A percentile compares a stretch with the other conserved stretches of the same genome.
phyloP scores from a whole-genome alignment of 768 basidiomycete genomes.

The Xanthoconium purpureum region DNA sequence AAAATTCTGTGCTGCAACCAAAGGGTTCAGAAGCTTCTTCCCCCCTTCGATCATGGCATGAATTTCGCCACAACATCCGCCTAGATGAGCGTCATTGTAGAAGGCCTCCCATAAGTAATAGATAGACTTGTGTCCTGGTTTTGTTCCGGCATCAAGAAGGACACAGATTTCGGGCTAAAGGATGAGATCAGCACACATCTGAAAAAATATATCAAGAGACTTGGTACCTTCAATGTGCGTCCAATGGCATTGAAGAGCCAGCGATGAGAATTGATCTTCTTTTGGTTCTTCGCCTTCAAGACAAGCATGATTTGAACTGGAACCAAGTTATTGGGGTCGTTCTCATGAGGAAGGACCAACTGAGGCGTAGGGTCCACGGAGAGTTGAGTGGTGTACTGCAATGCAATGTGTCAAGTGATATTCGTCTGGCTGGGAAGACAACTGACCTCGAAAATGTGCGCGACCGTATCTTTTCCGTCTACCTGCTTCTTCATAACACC shows the following conservation, averaged over 20 bases:
- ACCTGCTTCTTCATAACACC: slow-evolving; percentile 93
- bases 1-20: slow-evolving; percentile 94
- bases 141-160: slow-evolving; percentile 92
- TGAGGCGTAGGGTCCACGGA: slow-evolving; percentile 90
- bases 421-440: slow-evolving; percentile 1
- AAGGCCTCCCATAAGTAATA: slow-evolving; percentile 95
- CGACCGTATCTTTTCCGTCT: slow-evolving; percentile 84
- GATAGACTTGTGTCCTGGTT: slow-evolving; percentile 93
- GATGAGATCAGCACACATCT: not conserved
- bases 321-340: slow-evolving; percentile 89
- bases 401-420: slow-evolving; percentile 3
- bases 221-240: slow-evolving; percentile 61
- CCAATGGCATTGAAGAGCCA: slow-evolving; percentile 97
- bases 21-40: slow-evolving; percentile 84
- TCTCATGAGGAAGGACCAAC: slow-evolving; percentile 84
- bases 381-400: slow-evolving; percentile 92
- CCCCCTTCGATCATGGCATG: slow-evolving; percentile 96
- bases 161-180: slow-evolving; percentile 86
- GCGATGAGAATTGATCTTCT: slow-evolving; percentile 94
- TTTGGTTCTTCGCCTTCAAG: slow-evolving; percentile 91
- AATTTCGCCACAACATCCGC: slow-evolving; percentile 92
- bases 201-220: slow-evolving; percentile 12
- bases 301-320: slow-evolving; percentile 91
- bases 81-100: slow-evolving; percentile 73
- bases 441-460: slow-evolving; percentile 89